Percentiles rank a stretch among this genome's conserved stretches.
Evolutionary conservation across 768 basidiomycete genomes (phyloP).

Genomic region (Tulasnella sp.): DNA sequence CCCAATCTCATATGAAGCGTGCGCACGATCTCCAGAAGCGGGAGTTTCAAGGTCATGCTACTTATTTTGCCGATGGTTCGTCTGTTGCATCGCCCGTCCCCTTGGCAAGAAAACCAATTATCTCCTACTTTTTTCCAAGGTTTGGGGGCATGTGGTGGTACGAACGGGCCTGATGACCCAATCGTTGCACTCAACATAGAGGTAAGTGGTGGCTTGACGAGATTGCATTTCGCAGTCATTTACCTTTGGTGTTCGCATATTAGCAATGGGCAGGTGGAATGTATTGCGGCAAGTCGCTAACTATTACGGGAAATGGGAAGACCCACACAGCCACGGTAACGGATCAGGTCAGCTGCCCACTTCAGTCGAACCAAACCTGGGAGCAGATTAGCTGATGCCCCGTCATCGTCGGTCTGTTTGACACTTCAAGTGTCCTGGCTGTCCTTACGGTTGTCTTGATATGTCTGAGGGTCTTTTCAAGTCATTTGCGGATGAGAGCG

Average conservation of each 20-base stretch:
- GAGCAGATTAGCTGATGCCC: neutral
- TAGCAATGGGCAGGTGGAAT: neutral
- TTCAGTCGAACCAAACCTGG: neutral
- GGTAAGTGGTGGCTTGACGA: neutral
- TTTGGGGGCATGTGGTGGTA: slow-evolving; percentile 17
- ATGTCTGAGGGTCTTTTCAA: slow-evolving; percentile 22
- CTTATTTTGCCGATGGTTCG: slow-evolving; percentile 16
- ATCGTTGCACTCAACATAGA: slow-evolving; percentile 18
- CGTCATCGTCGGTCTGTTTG: neutral
- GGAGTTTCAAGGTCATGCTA: slow-evolving; percentile 12
- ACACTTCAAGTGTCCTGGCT: neutral
- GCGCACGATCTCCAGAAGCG: neutral
- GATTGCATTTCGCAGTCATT: neutral
- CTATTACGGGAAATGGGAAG: slow-evolving; percentile 21
- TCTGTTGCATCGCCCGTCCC: neutral
- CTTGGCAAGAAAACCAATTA: neutral
- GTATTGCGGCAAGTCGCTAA: slow-evolving; percentile 22
- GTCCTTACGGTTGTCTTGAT: slow-evolving; percentile 22
- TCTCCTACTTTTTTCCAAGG: slow-evolving; percentile 2
- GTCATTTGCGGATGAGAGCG: slow-evolving; percentile 17
- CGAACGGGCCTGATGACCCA: slow-evolving; percentile 12
- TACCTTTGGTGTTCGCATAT: neutral
- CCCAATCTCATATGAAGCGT: neutral
- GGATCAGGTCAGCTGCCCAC: slow-evolving; percentile 16
- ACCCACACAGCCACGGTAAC: slow-evolving; percentile 18